Percentiles rank a stretch among this genome's conserved stretches.
phyloP scores from a whole-genome alignment of 1,139 yeast genomes.

The Fermentozyma sake region DNA sequence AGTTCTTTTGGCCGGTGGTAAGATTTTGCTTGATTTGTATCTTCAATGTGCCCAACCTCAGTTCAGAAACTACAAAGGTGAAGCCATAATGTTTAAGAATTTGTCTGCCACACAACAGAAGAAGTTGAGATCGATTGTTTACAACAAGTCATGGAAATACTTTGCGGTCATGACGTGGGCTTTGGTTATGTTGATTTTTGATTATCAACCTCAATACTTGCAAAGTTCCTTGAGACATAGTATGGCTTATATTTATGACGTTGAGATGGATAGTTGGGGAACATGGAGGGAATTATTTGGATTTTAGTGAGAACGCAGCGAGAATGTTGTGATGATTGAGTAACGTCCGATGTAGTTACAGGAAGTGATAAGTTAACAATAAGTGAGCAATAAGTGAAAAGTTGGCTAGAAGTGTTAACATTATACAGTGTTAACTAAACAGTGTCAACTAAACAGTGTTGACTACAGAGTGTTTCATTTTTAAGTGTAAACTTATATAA shows the following conservation, averaged over 20 bases:
- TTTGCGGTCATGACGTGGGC: conserved; percentile 77
- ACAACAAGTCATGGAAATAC: conserved; percentile 53
- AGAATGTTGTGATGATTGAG: not conserved
- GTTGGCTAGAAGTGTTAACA: too few species aligned
- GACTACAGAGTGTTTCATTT: too few species aligned
- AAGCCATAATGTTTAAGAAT: conserved; percentile 24
- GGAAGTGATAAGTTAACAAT: not conserved
- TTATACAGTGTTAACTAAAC: too few species aligned
- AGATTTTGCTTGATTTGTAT: conserved; percentile 39
- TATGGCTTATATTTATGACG: conserved; percentile 69
- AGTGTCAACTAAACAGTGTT: too few species aligned
- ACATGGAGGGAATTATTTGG: conserved; percentile 44
- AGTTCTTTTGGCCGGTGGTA: conserved; percentile 50
- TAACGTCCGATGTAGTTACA: not conserved
- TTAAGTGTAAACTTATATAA: too few species aligned
- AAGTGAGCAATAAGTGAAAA: too few species aligned
- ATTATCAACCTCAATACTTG: conserved; percentile 57
- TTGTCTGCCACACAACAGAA: conserved; percentile 28
- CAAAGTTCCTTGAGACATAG: conserved; percentile 67
- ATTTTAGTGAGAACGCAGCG: conserved; percentile 10
- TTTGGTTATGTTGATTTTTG: conserved; percentile 66
- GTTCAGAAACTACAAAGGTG: conserved; percentile 20
- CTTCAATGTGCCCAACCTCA: conserved; percentile 35
- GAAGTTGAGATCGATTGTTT: conserved; percentile 30
- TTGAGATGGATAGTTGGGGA: conserved; percentile 40